These are phyloP conservation scores for Calonectria pteridis DNA, from an alignment of 2,329 filamentous ascomycete genomes.

Conservation along the genomic window DNA sequence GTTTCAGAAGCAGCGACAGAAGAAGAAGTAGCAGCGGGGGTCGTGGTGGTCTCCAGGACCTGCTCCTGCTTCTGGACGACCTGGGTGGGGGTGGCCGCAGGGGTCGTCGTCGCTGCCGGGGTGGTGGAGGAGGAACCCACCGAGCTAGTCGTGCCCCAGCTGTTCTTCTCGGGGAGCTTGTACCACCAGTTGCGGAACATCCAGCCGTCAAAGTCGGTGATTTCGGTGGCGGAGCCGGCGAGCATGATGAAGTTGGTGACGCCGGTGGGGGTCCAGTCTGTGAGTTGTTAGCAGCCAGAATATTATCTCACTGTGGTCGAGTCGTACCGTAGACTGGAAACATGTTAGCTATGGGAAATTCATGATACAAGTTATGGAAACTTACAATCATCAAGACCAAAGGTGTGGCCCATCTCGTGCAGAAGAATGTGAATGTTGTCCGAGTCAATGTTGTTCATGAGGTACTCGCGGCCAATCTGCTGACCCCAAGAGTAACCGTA, in stretches of 20 bases:
- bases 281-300: slow-evolving; percentile 27
- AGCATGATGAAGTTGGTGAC: slow-evolving; percentile 59
- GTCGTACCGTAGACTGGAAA: slow-evolving; percentile 31
- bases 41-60: background rate
- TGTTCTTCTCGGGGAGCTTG: slow-evolving; percentile 44
- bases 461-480: slow-evolving; percentile 58
- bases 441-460: slow-evolving; percentile 53
- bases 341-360: slow-evolving; percentile 11
- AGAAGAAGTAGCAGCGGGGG: background rate
- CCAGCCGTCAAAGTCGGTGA: slow-evolving; percentile 63
- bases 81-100: background rate
- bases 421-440: slow-evolving; percentile 59
- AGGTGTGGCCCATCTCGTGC: slow-evolving; percentile 59
- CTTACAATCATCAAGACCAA: slow-evolving; percentile 55
- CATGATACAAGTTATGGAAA: background rate
- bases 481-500: slow-evolving; percentile 61
- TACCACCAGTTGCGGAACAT: slow-evolving; percentile 62
- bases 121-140: background rate
- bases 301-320: background rate
- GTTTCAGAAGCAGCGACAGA: background rate
- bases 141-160: slow-evolving; percentile 33
- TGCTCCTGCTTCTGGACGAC: slow-evolving; percentile 5
- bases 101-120: background rate
- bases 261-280: slow-evolving; percentile 58
- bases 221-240: slow-evolving; percentile 54